Conservation (phyloP, 169 alveolate species). For the Plasmodium chabaudi region DNA sequence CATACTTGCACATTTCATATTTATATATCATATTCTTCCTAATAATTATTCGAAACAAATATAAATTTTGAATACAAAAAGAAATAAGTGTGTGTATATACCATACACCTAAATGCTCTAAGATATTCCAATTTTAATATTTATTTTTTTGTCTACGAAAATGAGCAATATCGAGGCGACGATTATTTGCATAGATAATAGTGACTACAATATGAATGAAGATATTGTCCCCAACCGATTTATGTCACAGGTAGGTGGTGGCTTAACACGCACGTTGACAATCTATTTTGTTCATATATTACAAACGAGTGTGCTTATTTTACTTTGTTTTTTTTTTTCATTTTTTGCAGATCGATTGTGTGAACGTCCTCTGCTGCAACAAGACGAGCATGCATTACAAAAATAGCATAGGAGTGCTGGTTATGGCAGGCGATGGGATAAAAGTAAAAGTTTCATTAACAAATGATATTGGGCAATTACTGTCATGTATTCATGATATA, state of each 20-base stretch:
- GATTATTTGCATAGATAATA: constrained; percentile 95
- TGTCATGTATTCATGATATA: constrained; percentile 88
- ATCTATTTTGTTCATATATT: constrained; percentile 72
- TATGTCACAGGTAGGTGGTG: constrained; percentile 77
- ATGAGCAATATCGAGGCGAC: constrained; percentile 96
- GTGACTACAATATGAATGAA: constrained; percentile 97
- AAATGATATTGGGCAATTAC: constrained; percentile 92
- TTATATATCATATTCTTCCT: no score
- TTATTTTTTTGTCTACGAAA: constrained; percentile 18
- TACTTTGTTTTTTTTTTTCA: background rate
- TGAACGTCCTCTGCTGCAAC: constrained; percentile 88
- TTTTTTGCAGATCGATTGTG: constrained; percentile 85
- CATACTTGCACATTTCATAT: no score
- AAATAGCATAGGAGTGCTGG: constrained; percentile 94
- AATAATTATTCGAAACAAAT: no score
- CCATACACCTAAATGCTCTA: background rate
- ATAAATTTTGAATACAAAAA: no score
- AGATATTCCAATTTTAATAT: background rate
- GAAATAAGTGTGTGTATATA: no score
- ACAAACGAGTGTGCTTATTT: background rate
- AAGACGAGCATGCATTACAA: constrained; percentile 93
- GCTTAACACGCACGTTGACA: no score
- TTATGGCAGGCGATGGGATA: constrained; percentile 96
- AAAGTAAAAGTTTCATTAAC: constrained; percentile 94
- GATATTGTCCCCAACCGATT: constrained; percentile 94